Percentiles rank a stretch among this genome's conserved stretches.
These are phyloP conservation scores for Lycium barbarum DNA, from an alignment of 257 asterid species.

Conservation along the genomic window DNA sequence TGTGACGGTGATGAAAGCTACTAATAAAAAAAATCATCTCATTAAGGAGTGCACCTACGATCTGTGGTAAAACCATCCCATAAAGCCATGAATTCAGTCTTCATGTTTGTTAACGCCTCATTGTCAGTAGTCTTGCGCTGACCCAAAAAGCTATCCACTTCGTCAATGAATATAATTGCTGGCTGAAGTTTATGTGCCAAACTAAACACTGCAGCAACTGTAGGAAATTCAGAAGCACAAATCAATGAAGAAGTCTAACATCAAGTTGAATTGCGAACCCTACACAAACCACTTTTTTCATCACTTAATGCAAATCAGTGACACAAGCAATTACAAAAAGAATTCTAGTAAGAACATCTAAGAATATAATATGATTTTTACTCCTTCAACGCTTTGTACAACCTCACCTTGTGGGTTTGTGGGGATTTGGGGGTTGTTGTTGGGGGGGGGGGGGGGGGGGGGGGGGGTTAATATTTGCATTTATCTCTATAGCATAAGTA, in stretches of 20 bases:
- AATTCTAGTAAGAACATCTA: not conserved
- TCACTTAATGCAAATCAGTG: not conserved
- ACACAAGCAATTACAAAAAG: not conserved
- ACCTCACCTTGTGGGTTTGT: not conserved
- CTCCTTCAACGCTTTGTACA: not conserved
- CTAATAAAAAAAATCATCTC: not conserved
- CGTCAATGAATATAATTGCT: conserved; percentile 96
- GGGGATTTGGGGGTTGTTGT: too few relatives aligned
- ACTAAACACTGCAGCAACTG: conserved; percentile 96
- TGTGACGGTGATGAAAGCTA: conserved; percentile 5
- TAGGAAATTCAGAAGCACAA: conserved; percentile 29
- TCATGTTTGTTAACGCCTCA: conserved; percentile 88
- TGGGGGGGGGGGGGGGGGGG: too few relatives aligned
- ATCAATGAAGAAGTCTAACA: conserved; percentile 23
- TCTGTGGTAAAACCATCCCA: conserved; percentile 99
- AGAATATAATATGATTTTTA: not conserved
- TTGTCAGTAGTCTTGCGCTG: conserved; percentile 87
- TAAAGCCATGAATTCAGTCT: conserved; percentile 97
- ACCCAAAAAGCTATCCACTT: conserved; percentile 96
- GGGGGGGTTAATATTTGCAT: not conserved
- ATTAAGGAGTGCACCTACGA: conserved; percentile 54
- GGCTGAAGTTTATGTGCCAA: conserved; percentile 97
- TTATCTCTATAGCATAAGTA: not conserved
- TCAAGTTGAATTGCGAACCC: not conserved
- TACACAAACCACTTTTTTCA: not conserved